These are phyloP conservation scores for Mycena rosella DNA, from an alignment of 768 basidiomycete species.

Conservation along the genomic window DNA sequence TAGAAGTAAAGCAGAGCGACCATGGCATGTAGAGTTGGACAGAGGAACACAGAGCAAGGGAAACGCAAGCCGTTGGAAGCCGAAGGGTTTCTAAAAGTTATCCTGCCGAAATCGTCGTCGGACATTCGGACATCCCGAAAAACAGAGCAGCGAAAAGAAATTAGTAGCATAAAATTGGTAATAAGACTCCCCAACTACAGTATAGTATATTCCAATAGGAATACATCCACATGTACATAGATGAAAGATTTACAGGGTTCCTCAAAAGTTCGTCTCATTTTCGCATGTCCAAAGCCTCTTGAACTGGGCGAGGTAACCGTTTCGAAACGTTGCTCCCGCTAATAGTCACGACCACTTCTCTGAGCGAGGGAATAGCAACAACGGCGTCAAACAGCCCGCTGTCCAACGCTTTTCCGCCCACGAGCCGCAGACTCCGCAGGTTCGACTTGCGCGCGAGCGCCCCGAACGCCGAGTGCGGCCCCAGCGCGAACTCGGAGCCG, in stretches of 20 bases:
- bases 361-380: slow-evolving; percentile 31
- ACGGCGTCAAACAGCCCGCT: slow-evolving; percentile 22
- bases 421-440: slow-evolving; percentile 18
- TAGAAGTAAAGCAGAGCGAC: no score
- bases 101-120: no score
- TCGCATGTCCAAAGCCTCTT: slow-evolving; percentile 29
- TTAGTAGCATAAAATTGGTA: no score
- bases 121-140: no score
- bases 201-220: no score
- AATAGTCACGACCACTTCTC: slow-evolving; percentile 6
- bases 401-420: slow-evolving; percentile 4
- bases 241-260: no score
- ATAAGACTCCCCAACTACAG: no score
- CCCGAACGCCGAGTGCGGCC: slow-evolving; percentile 11
- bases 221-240: no score
- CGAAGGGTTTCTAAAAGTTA: no score
- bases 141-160: no score
- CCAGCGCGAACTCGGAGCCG: slow-evolving; percentile 1
- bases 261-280: neutral
- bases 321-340: neutral
- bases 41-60: no score
- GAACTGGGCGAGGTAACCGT: neutral
- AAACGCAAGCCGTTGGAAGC: no score
- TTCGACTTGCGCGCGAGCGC: slow-evolving; percentile 18
- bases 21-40: neutral